These are phyloP conservation scores for Tulasnella sp. DNA, from an alignment of 768 basidiomycete genomes.

Conservation along the genomic window DNA sequence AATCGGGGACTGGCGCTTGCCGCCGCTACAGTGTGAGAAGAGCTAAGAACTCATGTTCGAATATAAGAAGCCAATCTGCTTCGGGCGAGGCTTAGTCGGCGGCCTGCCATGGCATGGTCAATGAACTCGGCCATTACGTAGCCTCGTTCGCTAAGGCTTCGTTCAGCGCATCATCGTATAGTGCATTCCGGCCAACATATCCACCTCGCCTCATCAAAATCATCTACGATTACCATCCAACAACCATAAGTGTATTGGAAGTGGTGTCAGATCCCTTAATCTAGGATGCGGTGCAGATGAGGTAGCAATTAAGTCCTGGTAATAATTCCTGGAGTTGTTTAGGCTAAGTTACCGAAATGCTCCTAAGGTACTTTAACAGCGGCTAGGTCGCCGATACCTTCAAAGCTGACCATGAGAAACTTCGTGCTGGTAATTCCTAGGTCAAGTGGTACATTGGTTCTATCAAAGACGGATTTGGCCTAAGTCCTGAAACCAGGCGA, in stretches of 20 bases:
- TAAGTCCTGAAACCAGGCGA: constrained; percentile 24
- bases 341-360: constrained; percentile 62
- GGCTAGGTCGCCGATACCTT: constrained; percentile 70
- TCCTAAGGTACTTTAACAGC: constrained; percentile 42
- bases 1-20: no score
- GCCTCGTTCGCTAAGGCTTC: constrained; percentile 61
- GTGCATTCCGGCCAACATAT: constrained; percentile 62
- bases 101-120: no score
- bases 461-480: constrained; percentile 24
- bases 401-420: constrained; percentile 62
- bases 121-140: constrained; percentile 40
- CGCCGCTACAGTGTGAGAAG: no score
- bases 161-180: constrained; percentile 60
- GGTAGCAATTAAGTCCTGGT: no score
- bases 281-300: constrained; percentile 79
- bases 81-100: no score
- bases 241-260: constrained; percentile 20
- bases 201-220: constrained; percentile 53
- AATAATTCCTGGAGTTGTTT: no score
- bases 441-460: constrained; percentile 30
- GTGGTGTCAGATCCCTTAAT: constrained; percentile 56
- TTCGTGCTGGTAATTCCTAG: constrained; percentile 43
- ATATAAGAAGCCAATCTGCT: no score
- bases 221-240: constrained; percentile 48
- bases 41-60: no score